Evolutionary conservation across 202 grass and related monocot species (phyloP), one percentile per base, ranked within the genome.

Genomic region (Musa balbisiana): DNA sequence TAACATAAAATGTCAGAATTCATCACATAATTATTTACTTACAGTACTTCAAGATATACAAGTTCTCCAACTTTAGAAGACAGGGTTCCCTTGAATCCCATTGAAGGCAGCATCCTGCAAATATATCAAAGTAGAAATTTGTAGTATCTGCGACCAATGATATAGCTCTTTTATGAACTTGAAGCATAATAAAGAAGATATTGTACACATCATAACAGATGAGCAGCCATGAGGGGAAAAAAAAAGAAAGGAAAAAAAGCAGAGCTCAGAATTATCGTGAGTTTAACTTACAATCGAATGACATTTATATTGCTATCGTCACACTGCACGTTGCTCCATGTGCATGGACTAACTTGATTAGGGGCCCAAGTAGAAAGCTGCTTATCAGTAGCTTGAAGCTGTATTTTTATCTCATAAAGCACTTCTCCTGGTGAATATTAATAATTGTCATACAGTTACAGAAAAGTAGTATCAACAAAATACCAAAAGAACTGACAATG

Each of bases 261-360:
- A 21, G 19, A 51, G 33, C 43, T 22, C 19, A 1, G 17, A 51
- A 49, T 9, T 11, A 20, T 16, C 3, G 78, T 4, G 16, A 27
- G 19, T 26, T 12, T n/a, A 85, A 82, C 88, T 92, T 84, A 97
- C 93, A 91, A 83, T 86, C 83, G 84, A 74, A 85, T 54, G 23
- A 97, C 90, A 59, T 81, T 83, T 10, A 2, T 25, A 49, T 85
- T 80, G 74, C 58, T 82, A 73, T 0, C 79, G 67, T 89, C 86
- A 83, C 93, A 97, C 49, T 84, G 86, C 79, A 96, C 90, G 24
- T 84, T 83, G 81, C 78, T 87, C 90, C 84, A 97, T 4, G 81
- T 91, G 84, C 90, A 97, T 58, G 90, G 90, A 56, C 69, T 87
- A 68, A 97, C 90, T 97, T 93, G 93, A 89, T 97, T 97, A 56